Conservation (phyloP, 208 protist genomes). For the Crithidia sp. region DNA sequence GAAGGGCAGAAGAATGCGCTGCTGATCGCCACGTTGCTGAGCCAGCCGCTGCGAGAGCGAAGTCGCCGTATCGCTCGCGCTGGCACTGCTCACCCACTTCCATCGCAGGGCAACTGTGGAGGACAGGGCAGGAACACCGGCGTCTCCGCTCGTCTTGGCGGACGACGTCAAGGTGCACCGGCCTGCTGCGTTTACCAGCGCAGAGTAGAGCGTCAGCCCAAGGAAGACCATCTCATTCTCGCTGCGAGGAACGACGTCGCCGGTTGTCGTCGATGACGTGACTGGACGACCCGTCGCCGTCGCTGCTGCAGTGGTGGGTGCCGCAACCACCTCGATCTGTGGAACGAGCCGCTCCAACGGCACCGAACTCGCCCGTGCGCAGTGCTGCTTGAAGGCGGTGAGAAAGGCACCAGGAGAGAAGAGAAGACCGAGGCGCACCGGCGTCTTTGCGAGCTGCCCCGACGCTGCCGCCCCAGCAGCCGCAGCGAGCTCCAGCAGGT, state of each 20-base stretch:
- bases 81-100: conserved; percentile 39
- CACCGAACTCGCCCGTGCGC: conserved; percentile 76
- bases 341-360: conserved; percentile 95
- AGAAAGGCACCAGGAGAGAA: conserved; percentile 97
- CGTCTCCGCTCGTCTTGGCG: conserved; percentile 20
- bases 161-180: conserved; percentile 50
- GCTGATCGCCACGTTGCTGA: conserved; percentile 27
- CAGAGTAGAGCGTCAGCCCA: conserved; percentile 64
- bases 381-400: conserved; percentile 97
- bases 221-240: conserved; percentile 24
- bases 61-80: conserved; percentile 15
- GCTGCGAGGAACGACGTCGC: conserved; percentile 8
- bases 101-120: conserved; percentile 46
- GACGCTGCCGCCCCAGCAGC: conserved; percentile 46
- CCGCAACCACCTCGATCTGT: conserved; percentile 45
- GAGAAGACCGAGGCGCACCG: conserved; percentile 94
- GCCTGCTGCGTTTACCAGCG: conserved; percentile 42
- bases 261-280: neutral
- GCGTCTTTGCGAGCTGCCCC: conserved; percentile 26
- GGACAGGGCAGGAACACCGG: conserved; percentile 28
- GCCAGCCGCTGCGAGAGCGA: conserved; percentile 36
- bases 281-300: neutral
- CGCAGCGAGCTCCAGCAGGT: conserved; percentile 62
- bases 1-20: conserved; percentile 67
- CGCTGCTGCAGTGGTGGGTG: neutral